Conservation (phyloP, 805 yeast species). For the Ogataea paradorogensis region DNA sequence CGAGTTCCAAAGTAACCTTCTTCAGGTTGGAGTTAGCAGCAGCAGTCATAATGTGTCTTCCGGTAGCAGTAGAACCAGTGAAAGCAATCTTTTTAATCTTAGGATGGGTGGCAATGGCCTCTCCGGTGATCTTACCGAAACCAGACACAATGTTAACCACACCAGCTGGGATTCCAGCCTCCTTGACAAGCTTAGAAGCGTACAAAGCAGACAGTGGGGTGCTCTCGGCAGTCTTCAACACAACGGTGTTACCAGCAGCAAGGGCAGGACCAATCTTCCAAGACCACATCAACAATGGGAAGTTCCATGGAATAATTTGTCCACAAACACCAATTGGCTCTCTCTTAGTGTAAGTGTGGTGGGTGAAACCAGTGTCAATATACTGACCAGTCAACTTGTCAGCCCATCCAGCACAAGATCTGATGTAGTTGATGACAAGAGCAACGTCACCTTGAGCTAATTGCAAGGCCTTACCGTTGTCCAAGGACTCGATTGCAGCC, state of each 20-base stretch:
- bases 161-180: constrained; percentile 75
- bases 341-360: constrained; percentile 62
- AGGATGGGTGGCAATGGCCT: constrained; percentile 65
- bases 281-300: constrained; percentile 74
- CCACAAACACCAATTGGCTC: constrained; percentile 84
- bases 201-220: constrained; percentile 73
- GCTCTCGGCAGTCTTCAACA: constrained; percentile 73
- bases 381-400: constrained; percentile 66
- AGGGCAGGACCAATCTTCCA: constrained; percentile 82
- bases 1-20: constrained; percentile 77
- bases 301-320: constrained; percentile 83
- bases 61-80: constrained; percentile 78
- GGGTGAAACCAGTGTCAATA: constrained; percentile 59
- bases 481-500: constrained; percentile 67
- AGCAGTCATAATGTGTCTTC: constrained; percentile 65
- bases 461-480: constrained; percentile 72
- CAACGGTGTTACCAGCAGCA: constrained; percentile 72
- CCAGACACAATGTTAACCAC: constrained; percentile 74
- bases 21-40: constrained; percentile 72
- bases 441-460: constrained; percentile 67
- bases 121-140: constrained; percentile 71
- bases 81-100: constrained; percentile 72
- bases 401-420: constrained; percentile 72
- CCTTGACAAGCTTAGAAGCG: constrained; percentile 57
- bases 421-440: constrained; percentile 59